Evolutionary conservation across 805 yeast species (phyloP), one percentile per base, ranked within the genome.

Genomic region (Saccharomycopsis fermentans): DNA sequence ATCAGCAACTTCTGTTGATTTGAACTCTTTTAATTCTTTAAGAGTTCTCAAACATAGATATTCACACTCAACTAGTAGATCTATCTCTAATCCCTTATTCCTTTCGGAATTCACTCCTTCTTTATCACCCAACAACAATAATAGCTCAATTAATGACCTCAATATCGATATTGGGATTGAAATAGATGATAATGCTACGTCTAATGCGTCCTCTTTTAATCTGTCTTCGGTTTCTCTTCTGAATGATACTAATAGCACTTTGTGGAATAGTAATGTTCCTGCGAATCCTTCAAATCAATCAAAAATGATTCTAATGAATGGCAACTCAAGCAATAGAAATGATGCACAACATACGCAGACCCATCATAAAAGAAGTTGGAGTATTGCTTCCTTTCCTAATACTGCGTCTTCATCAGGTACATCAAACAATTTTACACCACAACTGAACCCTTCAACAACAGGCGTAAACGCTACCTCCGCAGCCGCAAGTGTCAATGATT

Each of bases 301-400:
- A 43, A 43, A 24, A 21, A 43, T 43, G 16, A 19, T 43, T 4
- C 16, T 43, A 37, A 37, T 54, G 35, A 29, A 54, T 39, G 56
- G 43, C 12, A 37, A 39, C 17, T 40, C 26, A 8, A 43, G 14
- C 12, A 43, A 21, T 14, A 19, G 50, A 43, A 43, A 21, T 8
- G n/a, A 43, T 43, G 29, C 50, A 9, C 50, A 43, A 40, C 48
- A 40, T 3, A 2, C 17, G 3, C 43, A 37, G 6, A 37, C 3
- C 12, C 50, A 43, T 43, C 63, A 61, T 36, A 61, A 59, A 21
- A 29, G 63, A 27, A 61, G 63, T 35, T 59, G 62, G 63, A 59
- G 62, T 8, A 61, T 61, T 54, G 56, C 60, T 14, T 50, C 50
- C 9, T 32, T 32, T 57, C 47, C 56, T 3, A 43, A 8, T 17